Evolutionary conservation across 179 eudicot species (phyloP).

Genomic region (Sideroxylon spinosum): DNA sequence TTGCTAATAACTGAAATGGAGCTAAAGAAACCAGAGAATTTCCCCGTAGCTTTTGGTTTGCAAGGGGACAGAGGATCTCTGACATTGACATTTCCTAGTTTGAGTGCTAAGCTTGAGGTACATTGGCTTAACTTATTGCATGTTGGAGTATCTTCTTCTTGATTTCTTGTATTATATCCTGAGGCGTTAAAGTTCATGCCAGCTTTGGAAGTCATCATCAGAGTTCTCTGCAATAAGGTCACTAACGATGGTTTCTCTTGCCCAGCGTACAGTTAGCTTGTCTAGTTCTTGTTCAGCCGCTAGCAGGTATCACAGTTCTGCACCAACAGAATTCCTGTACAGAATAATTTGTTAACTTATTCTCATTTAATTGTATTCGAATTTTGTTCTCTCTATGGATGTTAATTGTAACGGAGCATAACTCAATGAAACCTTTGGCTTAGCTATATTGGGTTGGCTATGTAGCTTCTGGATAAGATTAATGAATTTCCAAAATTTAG

Average conservation of each 20-base stretch:
- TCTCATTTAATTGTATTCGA: background rate
- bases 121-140: constrained; percentile 20
- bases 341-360: background rate
- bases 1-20: constrained; percentile 68
- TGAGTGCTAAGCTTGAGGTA: constrained; percentile 72
- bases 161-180: constrained; percentile 23
- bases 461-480: constrained; percentile 2
- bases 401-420: background rate
- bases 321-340: background rate
- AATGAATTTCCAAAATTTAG: background rate
- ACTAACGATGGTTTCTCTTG: constrained; percentile 81
- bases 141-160: constrained; percentile 20
- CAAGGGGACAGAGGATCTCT: constrained; percentile 87
- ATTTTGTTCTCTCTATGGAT: background rate
- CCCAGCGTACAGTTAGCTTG: constrained; percentile 75
- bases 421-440: background rate
- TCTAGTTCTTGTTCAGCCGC: constrained; percentile 69
- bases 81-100: constrained; percentile 79
- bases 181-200: constrained; percentile 33
- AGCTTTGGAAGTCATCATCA: constrained; percentile 96
- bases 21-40: constrained; percentile 52
- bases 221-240: constrained; percentile 95
- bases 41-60: constrained; percentile 71
- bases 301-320: constrained; percentile 52
- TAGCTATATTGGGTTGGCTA: background rate